phyloP scores from a whole-genome alignment of 495 filamentous ascomycete genomes.

The Trypethelium eluteriae region DNA sequence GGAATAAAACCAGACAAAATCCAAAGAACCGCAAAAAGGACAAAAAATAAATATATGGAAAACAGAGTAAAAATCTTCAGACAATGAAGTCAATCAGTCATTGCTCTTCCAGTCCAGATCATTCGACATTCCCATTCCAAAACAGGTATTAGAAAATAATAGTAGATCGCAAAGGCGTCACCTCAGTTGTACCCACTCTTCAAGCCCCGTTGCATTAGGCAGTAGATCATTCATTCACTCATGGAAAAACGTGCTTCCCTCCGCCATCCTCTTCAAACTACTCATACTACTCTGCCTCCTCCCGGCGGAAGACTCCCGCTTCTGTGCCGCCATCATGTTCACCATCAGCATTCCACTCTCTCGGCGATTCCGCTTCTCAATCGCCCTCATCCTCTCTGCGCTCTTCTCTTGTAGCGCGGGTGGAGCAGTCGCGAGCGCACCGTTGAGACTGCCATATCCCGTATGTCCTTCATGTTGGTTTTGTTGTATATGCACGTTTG shows the following conservation, averaged over 20 bases:
- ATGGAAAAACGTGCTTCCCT: constrained; percentile 16
- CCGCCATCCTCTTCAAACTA: constrained; percentile 1
- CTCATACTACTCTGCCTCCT: constrained; percentile 19
- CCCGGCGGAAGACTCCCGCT: constrained; percentile 27
- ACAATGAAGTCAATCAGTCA: not conserved
- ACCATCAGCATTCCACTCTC: constrained; percentile 36
- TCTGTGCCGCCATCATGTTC: constrained; percentile 26
- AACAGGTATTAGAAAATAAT: not conserved
- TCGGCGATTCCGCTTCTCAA: constrained; percentile 25
- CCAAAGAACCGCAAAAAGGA: not conserved
- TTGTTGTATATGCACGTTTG: constrained; percentile 26
- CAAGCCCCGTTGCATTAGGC: no score
- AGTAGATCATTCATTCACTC: not conserved
- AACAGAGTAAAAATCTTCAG: no score
- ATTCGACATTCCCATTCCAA: not conserved
- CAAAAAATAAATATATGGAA: not conserved
- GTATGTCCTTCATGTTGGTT: constrained; percentile 23
- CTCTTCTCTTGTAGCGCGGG: constrained; percentile 18
- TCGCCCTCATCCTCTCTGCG: constrained; percentile 4
- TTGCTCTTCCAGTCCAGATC: not conserved
- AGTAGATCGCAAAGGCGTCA: not conserved
- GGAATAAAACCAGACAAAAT: not conserved
- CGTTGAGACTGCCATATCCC: constrained; percentile 33
- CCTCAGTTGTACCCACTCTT: not conserved
- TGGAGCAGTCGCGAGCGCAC: constrained; percentile 25